Evolutionary conservation across 257 asterid genomes (phyloP), one percentile per base, ranked within the genome.

Genomic region (Mentha longifolia): DNA sequence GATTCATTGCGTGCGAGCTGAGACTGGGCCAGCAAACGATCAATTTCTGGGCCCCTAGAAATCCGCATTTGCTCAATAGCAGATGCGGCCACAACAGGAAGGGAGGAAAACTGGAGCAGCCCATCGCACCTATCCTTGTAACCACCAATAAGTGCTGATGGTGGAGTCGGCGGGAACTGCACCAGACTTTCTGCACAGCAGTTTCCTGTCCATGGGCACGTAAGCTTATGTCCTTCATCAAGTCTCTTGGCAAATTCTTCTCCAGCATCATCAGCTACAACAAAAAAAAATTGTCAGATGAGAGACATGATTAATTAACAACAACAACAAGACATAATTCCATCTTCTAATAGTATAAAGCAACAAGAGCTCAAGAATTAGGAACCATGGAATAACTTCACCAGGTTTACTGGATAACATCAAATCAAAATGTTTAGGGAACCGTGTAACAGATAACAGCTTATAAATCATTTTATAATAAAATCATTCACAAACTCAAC

Each of bases 81-180:
- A 74, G 90, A 81, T 70, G 89, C 84, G 62, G 96, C 85, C 75
- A 95, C 93, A 54, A 85, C 73, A 47, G 99, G 99, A 69, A 95
- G 98, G 67, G 94, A 87, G n/a, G 91, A 80, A 80, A 95, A 95
- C 85, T 95, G 99, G 78, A 95, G 89, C 41, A 95, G 78, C 62
- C 97, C 99, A 80, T 95, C 99, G 76, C 95, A 92, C 47, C 99
- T 93, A 80, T 95, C 99, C 86, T 88, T 92, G 74, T 87, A 95
- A 71, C 99, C 99, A 79, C 98, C 99, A 78, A 95, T 84, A 61
- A 95, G 81, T 66, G 99, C 99, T 47, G 97, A 85, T 65, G 98
- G 97, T 67, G 99, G 99, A 76, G 99, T 90, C 14, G 99, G 99
- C 22, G 98, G 99, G 82, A 95, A 95, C 76, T 95, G 99, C 76